Percentiles rank a stretch among this genome's conserved stretches.
Conservation (phyloP, 768 basidiomycete genomes). For the Grammothele lineata region DNA sequence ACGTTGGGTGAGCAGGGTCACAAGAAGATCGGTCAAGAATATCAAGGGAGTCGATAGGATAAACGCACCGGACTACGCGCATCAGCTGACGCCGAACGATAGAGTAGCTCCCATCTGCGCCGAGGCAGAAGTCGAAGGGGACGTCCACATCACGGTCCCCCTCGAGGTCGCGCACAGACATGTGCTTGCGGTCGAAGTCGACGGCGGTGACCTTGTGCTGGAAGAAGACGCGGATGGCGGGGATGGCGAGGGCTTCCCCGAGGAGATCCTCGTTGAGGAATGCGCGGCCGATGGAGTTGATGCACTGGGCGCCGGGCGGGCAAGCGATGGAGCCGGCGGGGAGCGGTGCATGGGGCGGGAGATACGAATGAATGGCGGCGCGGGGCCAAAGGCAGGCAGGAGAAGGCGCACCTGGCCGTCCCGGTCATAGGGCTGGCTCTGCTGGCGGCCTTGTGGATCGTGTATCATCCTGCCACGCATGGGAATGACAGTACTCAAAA, state of each 20-base stretch:
- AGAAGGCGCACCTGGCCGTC: constrained; percentile 68
- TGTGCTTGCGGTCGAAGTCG: constrained; percentile 65
- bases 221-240: constrained; percentile 70
- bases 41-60: constrained; percentile 24
- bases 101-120: constrained; percentile 93
- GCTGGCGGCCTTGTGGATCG: constrained; percentile 59
- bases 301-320: constrained; percentile 51
- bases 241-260: constrained; percentile 59
- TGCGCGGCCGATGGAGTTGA: constrained; percentile 89
- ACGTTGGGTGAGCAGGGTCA: constrained; percentile 2
- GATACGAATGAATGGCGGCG: background rate
- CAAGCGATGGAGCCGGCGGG: constrained; percentile 4
- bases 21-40: constrained; percentile 10
- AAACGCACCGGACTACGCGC: constrained; percentile 80
- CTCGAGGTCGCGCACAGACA: constrained; percentile 47
- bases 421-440: constrained; percentile 86
- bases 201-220: constrained; percentile 72
- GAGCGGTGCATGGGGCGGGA: constrained; percentile 5
- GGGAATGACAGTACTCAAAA: constrained; percentile 79
- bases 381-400: constrained; percentile 7
- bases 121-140: constrained; percentile 78
- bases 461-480: constrained; percentile 98
- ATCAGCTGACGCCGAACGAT: constrained; percentile 91
- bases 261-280: constrained; percentile 85
- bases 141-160: constrained; percentile 41